Percentiles rank a stretch among this genome's conserved stretches.
Conservation (phyloP, 352 stramenopile genomes). For the Phytophthora cactorum region DNA sequence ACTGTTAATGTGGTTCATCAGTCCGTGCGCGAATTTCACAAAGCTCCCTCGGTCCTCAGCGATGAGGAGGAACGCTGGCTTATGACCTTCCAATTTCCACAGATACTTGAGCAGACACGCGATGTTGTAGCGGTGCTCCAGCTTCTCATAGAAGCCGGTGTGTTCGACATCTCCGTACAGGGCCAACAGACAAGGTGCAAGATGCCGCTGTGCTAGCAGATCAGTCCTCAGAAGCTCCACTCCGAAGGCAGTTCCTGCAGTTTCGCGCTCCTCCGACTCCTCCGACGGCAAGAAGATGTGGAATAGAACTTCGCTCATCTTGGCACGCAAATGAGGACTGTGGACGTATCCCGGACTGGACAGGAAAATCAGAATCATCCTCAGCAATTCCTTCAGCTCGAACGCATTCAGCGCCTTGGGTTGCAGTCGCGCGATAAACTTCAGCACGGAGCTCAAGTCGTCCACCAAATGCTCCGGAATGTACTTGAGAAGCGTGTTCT, state of each 20-base stretch:
- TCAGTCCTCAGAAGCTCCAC: constrained; percentile 74
- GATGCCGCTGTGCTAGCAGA: constrained; percentile 73
- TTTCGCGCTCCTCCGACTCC: constrained; percentile 81
- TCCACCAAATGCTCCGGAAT: constrained; percentile 97
- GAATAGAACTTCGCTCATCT: constrained; percentile 97
- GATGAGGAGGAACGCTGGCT: constrained; percentile 94
- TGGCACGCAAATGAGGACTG: constrained; percentile 94
- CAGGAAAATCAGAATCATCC: constrained; percentile 92
- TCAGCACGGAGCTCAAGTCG: constrained; percentile 93
- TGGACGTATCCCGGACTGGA: constrained; percentile 87
- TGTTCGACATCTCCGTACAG: constrained; percentile 99
- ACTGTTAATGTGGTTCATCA: constrained; percentile 99
- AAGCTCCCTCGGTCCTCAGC: constrained; percentile 93
- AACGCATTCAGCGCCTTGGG: constrained; percentile 86
- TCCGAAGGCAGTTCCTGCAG: constrained; percentile 51
- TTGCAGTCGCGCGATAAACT: constrained; percentile 90
- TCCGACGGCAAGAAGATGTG: constrained; percentile 94
- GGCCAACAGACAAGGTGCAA: constrained; percentile 96
- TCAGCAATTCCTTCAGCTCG: constrained; percentile 90
- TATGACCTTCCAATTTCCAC: constrained; percentile 95
- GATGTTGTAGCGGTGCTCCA: constrained; percentile 97
- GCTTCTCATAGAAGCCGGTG: constrained; percentile 98
- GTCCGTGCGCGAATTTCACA: constrained; percentile 98
- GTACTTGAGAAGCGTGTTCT: constrained; percentile 60
- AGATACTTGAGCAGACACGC: constrained; percentile 97